Evolutionary conservation across 805 yeast species (phyloP), one percentile per base, ranked within the genome.

Genomic region (Lipomyces oligophaga): DNA sequence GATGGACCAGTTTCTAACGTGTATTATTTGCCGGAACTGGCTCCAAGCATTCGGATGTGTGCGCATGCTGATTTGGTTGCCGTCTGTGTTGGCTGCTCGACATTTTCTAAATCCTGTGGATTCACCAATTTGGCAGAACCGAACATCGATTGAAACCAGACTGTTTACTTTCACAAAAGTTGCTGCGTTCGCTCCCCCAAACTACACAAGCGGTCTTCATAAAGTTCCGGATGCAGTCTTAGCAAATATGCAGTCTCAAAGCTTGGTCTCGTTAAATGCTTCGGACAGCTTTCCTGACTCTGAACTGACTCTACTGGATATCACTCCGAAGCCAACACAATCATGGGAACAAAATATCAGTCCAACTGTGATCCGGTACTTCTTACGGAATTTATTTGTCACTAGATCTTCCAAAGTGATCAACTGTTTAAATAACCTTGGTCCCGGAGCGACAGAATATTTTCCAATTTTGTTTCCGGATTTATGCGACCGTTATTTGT

Each of bases 1-100:
- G 15, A 63, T 83, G 21, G 79, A 83, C 46, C 95, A 86, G 65
- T 83, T 87, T 79, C 63, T 83, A 26, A 75, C 74, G 49, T 83
- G 94, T 64, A 68, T 81, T 24, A 80, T 76, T 0, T 74, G 81
- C 60, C 70, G 74, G 39, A 84, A 83, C 59, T 86, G 95, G 96
- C 62, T 85, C 6, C 81, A 80, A 52, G 70, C 72, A 55, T 83
- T 74, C 63, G 85, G 95, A 6, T 74, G 83, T 39, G 89, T 88
- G 2, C 72, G 85, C 52, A 77, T 86, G 80, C 66, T 89, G 20
- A 65, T 83, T 13, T 78, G 89, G 79, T 70, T 81, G 18, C 78
- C 80, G 2, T 77, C 80, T 5, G 41, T 68, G 41, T 6, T 18
- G 16, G 15, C 30, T 26, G 30, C 30, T 8, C 8, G 30, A 13